Evolutionary conservation across 257 asterid genomes (phyloP).

Genomic region (Linaria vulgaris): DNA sequence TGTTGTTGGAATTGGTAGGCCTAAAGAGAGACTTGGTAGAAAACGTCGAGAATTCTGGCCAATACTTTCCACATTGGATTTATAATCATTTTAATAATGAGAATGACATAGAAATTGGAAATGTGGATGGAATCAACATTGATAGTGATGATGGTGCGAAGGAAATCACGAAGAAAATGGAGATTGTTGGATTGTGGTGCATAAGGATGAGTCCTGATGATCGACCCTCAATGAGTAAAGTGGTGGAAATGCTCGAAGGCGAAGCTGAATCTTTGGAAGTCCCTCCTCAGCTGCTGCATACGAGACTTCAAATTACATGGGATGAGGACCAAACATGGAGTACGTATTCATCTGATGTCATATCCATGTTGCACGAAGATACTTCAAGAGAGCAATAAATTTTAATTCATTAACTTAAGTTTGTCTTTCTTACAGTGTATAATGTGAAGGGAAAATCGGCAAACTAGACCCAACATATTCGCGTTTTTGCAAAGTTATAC

Average conservation of each 20-base stretch:
- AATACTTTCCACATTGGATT: constrained; percentile 29
- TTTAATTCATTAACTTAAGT: no score
- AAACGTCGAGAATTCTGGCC: constrained; percentile 1
- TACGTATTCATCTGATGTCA: constrained; percentile 12
- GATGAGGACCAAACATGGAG: background rate
- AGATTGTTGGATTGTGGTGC: constrained; percentile 30
- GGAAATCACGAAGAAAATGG: constrained; percentile 22
- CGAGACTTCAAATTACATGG: background rate
- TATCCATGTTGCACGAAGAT: background rate
- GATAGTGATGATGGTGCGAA: background rate
- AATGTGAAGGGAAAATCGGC: no score
- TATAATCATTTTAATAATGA: constrained; percentile 20
- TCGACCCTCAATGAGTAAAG: constrained; percentile 40
- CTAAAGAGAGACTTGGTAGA: constrained; percentile 10
- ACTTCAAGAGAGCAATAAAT: background rate
- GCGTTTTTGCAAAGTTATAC: no score
- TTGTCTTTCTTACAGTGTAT: no score
- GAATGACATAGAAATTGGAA: constrained; percentile 15
- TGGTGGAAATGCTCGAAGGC: constrained; percentile 38
- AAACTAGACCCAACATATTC: no score
- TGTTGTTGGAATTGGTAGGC: constrained; percentile 26
- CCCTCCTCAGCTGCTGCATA: constrained; percentile 10
- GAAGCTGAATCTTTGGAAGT: constrained; percentile 24
- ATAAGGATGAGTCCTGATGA: constrained; percentile 29
- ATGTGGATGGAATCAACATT: background rate